phyloP scores from a whole-genome alignment of 2,329 filamentous ascomycete genomes.

The Penicillium paneum region DNA sequence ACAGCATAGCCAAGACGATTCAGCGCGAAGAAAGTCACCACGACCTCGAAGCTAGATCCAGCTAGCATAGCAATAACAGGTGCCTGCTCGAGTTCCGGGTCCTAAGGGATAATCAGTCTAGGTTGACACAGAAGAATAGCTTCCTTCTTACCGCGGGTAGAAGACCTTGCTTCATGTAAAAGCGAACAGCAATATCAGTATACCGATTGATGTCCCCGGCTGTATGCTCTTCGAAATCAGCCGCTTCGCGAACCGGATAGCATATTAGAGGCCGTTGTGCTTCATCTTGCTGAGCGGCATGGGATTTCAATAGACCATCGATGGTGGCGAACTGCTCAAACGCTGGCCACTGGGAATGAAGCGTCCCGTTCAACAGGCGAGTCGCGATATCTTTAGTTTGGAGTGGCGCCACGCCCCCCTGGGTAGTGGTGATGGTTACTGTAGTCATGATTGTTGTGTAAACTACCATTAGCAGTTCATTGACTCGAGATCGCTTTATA shows the following conservation, averaged over 20 bases:
- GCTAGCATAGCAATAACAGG: conserved; percentile 52
- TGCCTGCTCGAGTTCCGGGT: conserved; percentile 31
- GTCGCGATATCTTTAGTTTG: conserved; percentile 18
- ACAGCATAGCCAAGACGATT: conserved; percentile 56
- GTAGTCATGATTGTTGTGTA: conserved; percentile 4
- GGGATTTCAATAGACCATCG: conserved; percentile 20
- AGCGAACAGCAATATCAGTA: conserved; percentile 21
- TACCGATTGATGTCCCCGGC: conserved; percentile 21
- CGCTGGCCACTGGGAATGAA: conserved; percentile 20
- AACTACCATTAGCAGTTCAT: background rate
- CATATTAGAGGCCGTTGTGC: conserved; percentile 17
- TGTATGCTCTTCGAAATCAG: conserved; percentile 24
- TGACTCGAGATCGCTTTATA: conserved; percentile 7
- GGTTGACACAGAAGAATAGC: fast-evolving
- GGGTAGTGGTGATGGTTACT: conserved; percentile 9
- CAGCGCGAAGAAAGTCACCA: conserved; percentile 55
- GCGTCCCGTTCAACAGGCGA: conserved; percentile 21
- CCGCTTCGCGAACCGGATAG: conserved; percentile 16
- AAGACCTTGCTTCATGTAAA: conserved; percentile 19
- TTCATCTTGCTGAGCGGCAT: conserved; percentile 18
- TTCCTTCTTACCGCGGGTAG: conserved; percentile 14
- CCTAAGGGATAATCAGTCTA: conserved; percentile 3
- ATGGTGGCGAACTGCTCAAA: conserved; percentile 21
- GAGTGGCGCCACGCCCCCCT: conserved; percentile 6
- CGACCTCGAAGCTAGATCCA: conserved; percentile 54